Conservation (phyloP, 1,284 basidiomycete species). For the Anthracocystis panici-leucophaei region DNA sequence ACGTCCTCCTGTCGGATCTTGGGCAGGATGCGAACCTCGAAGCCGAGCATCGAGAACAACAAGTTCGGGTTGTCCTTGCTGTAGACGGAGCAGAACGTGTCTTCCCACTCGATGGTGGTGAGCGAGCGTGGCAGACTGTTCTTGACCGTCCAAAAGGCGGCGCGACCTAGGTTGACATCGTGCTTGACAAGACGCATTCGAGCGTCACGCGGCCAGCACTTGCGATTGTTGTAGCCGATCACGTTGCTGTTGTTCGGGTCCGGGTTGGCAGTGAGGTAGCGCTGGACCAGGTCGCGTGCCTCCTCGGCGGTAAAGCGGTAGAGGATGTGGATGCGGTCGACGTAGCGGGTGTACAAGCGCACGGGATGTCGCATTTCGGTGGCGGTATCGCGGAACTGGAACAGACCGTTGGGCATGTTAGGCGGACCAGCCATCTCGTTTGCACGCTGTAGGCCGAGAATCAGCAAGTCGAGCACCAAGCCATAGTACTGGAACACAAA, state of each 20-base stretch:
- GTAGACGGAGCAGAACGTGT: slow-evolving; percentile 77
- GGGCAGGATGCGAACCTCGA: slow-evolving; percentile 95
- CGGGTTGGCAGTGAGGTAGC: slow-evolving; percentile 94
- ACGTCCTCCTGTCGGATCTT: slow-evolving; percentile 94
- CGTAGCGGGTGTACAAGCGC: slow-evolving; percentile 67
- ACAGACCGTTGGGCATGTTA: slow-evolving; percentile 68
- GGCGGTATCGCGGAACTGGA: slow-evolving; percentile 65
- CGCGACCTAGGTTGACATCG: slow-evolving; percentile 97
- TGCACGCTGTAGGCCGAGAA: slow-evolving; percentile 67
- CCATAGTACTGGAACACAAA: slow-evolving; percentile 70
- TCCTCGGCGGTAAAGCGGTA: slow-evolving; percentile 99
- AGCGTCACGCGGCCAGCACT: slow-evolving; percentile 98
- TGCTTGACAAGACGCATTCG: slow-evolving; percentile 99
- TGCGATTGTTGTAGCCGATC: slow-evolving; percentile 98
- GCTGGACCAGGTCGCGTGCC: slow-evolving; percentile 95
- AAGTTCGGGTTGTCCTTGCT: slow-evolving; percentile 98
- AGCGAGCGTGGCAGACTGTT: slow-evolving; percentile 94
- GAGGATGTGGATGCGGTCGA: slow-evolving; percentile 74
- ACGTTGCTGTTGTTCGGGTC: slow-evolving; percentile 99
- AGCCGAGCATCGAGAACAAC: slow-evolving; percentile 97
- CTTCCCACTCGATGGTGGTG: slow-evolving; percentile 94
- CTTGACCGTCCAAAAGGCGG: slow-evolving; percentile 99
- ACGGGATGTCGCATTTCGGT: slow-evolving; percentile 68
- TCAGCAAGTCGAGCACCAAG: slow-evolving; percentile 66
- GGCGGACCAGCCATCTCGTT: slow-evolving; percentile 69